These are phyloP conservation scores for Hysterium pulicare DNA, from an alignment of 2,329 filamentous ascomycete species.

Conservation along the genomic window DNA sequence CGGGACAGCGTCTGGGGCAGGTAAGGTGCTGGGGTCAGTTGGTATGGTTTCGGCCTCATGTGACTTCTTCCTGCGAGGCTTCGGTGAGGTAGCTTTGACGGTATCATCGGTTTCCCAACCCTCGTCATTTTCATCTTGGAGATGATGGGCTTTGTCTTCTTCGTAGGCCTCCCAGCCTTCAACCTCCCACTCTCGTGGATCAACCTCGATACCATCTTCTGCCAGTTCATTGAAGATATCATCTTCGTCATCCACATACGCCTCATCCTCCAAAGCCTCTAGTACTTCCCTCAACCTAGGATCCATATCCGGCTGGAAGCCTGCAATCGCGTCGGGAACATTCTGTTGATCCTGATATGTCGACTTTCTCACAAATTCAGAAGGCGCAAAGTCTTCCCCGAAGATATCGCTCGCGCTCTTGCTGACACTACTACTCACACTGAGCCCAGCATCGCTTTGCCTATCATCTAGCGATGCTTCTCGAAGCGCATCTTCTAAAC, in stretches of 20 bases:
- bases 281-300: constrained; percentile 84
- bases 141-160: constrained; percentile 48
- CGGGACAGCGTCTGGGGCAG: constrained; percentile 31
- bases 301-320: constrained; percentile 98
- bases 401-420: constrained; percentile 53
- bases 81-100: constrained; percentile 58
- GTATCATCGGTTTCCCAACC: constrained; percentile 97
- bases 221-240: constrained; percentile 77
- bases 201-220: constrained; percentile 67
- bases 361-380: constrained; percentile 70
- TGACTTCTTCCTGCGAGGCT: constrained; percentile 40
- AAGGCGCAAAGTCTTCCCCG: constrained; percentile 72
- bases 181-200: constrained; percentile 76
- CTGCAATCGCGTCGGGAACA: constrained; percentile 83
- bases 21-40: constrained; percentile 47
- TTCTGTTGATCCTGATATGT: constrained; percentile 94
- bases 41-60: constrained; percentile 33
- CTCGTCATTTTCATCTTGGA: constrained; percentile 59
- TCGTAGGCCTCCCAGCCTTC: constrained; percentile 39
- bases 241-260: constrained; percentile 82
- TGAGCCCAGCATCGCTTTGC: constrained; percentile 43
- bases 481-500: constrained; percentile 77
- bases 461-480: constrained; percentile 42
- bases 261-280: constrained; percentile 92
- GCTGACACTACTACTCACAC: constrained; percentile 39